Percentiles rank a stretch among this genome's conserved stretches.
These are phyloP conservation scores for Boletus pseudo-olivaceus DNA, from an alignment of 768 basidiomycete genomes.

Conservation along the genomic window DNA sequence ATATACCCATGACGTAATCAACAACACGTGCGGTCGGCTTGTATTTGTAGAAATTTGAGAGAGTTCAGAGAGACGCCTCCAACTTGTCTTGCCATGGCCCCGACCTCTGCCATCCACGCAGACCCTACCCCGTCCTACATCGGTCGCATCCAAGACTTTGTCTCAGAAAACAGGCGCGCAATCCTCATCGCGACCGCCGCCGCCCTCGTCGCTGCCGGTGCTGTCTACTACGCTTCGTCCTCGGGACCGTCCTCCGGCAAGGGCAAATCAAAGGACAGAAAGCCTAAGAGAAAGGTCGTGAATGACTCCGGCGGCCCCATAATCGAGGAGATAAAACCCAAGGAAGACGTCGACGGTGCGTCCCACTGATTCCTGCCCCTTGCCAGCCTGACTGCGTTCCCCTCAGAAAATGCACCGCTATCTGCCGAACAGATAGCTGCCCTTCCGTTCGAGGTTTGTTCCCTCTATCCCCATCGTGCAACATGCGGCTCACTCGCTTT, in stretches of 20 bases:
- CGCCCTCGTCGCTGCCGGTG: slow-evolving; percentile 66
- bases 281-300: slow-evolving; percentile 49
- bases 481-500: slow-evolving; percentile 10
- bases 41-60: slow-evolving; percentile 3
- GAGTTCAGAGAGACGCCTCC: neutral
- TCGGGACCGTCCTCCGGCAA: slow-evolving; percentile 36
- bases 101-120: slow-evolving; percentile 3
- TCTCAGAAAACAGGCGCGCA: slow-evolving; percentile 77
- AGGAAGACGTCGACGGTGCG: slow-evolving; percentile 34
- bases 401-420: slow-evolving; percentile 40
- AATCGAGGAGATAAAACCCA: slow-evolving; percentile 68
- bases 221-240: slow-evolving; percentile 65
- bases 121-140: slow-evolving; percentile 34
- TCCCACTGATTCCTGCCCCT: slow-evolving; percentile 2
- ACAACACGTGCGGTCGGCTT: slow-evolving; percentile 6
- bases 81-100: slow-evolving; percentile 18
- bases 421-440: slow-evolving; percentile 53
- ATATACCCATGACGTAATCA: slow-evolving; percentile 23
- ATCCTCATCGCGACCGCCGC: slow-evolving; percentile 70
- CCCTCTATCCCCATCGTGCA: neutral
- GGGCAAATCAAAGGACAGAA: slow-evolving; percentile 47
- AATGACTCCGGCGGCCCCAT: slow-evolving; percentile 71
- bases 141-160: slow-evolving; percentile 64
- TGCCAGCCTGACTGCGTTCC: slow-evolving; percentile 7
- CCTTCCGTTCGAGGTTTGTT: slow-evolving; percentile 55